phyloP scores from a whole-genome alignment of 805 yeast species.

The Cyberlindnera mycetangii region DNA sequence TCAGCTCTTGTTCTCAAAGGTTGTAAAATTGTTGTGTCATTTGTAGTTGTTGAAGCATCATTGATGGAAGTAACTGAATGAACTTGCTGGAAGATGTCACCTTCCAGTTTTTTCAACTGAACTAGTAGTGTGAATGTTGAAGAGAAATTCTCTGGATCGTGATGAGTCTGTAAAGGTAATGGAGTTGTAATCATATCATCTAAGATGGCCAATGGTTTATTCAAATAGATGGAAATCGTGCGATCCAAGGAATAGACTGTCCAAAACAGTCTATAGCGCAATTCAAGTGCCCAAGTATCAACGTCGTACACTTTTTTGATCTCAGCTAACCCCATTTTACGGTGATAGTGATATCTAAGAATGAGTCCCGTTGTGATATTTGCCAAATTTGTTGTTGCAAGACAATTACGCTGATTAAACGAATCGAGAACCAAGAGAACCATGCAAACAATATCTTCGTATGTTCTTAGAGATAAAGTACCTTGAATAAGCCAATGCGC shows the following conservation, averaged over 20 bases:
- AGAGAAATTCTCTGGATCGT: conserved; percentile 38
- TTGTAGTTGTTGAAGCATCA: conserved; percentile 6
- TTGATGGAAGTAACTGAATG: conserved; percentile 45
- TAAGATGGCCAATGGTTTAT: conserved; percentile 48
- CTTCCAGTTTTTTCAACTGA: conserved; percentile 46
- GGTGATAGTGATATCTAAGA: conserved; percentile 45
- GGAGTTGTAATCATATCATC: conserved; percentile 52
- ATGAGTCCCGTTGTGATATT: conserved; percentile 46
- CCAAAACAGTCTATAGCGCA: conserved; percentile 48
- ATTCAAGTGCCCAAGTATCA: conserved; percentile 32
- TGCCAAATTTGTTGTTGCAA: conserved; percentile 50
- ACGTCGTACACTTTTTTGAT: conserved; percentile 21
- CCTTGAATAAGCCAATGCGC: conserved; percentile 15
- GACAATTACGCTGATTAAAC: conserved; percentile 51
- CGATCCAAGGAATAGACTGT: conserved; percentile 46
- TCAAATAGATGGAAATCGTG: conserved; percentile 46
- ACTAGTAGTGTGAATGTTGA: conserved; percentile 42
- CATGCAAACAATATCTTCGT: conserved; percentile 42
- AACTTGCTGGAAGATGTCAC: conserved; percentile 42
- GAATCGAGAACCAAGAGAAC: conserved; percentile 50
- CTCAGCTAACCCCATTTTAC: conserved; percentile 22
- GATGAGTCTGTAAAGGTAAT: conserved; percentile 37
- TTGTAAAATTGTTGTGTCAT: conserved; percentile 13
- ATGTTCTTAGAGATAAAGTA: conserved; percentile 35
- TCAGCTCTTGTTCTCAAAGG: conserved; percentile 28